Evolutionary conservation across 768 basidiomycete species (phyloP).

Genomic region (Kwoniella newhampshirensis): DNA sequence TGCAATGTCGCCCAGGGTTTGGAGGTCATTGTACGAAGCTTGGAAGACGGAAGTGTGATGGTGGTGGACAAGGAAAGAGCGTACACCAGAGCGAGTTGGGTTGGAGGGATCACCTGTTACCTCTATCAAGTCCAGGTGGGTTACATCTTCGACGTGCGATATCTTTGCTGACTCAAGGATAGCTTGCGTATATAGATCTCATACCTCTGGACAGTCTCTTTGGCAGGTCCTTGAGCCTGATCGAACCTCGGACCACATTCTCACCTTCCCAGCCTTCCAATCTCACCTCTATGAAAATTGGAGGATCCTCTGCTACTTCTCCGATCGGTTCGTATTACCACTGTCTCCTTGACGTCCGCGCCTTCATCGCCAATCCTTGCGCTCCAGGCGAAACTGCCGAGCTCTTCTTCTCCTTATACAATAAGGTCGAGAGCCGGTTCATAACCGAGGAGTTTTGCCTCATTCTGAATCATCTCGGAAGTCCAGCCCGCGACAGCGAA

Average conservation of each 20-base stretch:
- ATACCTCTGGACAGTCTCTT: constrained; percentile 43
- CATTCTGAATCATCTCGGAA: constrained; percentile 84
- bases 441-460: constrained; percentile 91
- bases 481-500: constrained; percentile 56
- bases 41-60: constrained; percentile 83
- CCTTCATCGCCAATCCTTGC: constrained; percentile 87
- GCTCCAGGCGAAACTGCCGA: constrained; percentile 88
- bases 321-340: constrained; percentile 73
- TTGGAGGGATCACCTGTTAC: constrained; percentile 62
- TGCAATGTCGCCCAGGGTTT: constrained; percentile 89
- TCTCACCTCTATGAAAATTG: constrained; percentile 1
- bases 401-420: constrained; percentile 89
- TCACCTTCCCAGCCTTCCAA: constrained; percentile 12
- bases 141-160: not conserved
- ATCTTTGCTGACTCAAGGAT: not conserved
- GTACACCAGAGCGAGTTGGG: constrained; percentile 30
- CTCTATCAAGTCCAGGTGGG: constrained; percentile 59
- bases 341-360: constrained; percentile 82
- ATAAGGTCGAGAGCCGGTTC: constrained; percentile 73
- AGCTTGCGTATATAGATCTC: constrained; percentile 52
- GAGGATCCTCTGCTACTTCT: not conserved
- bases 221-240: constrained; percentile 18
- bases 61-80: constrained; percentile 83
- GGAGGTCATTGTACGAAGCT: constrained; percentile 95
- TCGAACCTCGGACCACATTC: constrained; percentile 9